A percentile compares a stretch with the other conserved stretches of the same genome.
These are phyloP conservation scores for Hyaloperonospora brassicae DNA, from an alignment of 352 stramenopile species.

Conservation along the genomic window DNA sequence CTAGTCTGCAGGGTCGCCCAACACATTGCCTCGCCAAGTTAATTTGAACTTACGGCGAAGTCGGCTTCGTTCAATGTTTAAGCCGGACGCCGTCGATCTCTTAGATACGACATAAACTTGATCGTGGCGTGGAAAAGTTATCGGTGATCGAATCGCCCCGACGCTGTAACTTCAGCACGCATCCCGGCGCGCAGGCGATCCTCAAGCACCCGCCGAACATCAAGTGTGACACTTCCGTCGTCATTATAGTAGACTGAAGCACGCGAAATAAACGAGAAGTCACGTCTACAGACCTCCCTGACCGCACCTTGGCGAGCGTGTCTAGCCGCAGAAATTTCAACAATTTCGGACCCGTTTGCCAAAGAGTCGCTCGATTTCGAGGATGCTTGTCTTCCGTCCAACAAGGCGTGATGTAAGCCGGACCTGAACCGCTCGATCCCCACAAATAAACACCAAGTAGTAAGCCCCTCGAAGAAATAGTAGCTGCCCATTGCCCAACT, in stretches of 20 bases:
- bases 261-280: background rate
- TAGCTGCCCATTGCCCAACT: background rate
- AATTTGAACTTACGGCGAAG: too few relatives aligned
- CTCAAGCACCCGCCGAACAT: too few relatives aligned
- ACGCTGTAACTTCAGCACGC: too few relatives aligned
- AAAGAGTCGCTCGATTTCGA: background rate
- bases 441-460: background rate
- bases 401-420: background rate
- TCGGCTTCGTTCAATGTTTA: too few relatives aligned
- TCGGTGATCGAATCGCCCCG: too few relatives aligned
- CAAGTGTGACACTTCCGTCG: background rate
- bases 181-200: too few relatives aligned
- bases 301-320: background rate
- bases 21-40: too few relatives aligned
- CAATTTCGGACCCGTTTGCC: background rate
- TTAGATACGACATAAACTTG: too few relatives aligned
- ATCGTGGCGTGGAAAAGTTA: too few relatives aligned
- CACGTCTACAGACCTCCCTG: background rate
- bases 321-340: background rate
- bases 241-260: background rate
- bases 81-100: too few relatives aligned
- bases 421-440: background rate
- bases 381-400: background rate
- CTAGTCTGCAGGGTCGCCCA: too few relatives aligned
- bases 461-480: background rate